Conservation (phyloP, 306 rosid genomes). For the Nissolia schottii region DNA sequence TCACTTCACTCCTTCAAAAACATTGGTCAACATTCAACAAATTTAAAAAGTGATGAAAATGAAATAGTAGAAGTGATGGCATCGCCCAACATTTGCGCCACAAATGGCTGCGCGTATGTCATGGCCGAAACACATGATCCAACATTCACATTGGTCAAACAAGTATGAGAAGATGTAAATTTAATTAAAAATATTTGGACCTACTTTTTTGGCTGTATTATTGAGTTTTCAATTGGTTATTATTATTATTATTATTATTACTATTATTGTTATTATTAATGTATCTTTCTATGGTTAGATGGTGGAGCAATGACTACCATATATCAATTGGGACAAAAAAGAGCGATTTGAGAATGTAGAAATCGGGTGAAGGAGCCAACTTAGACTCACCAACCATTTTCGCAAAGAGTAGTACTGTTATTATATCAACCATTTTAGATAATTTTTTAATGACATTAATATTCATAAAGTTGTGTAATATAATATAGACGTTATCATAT, state of each 20-base stretch:
- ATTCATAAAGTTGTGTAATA: too few species aligned
- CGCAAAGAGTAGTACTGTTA: too few species aligned
- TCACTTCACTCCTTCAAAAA: too few species aligned
- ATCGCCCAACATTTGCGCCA: neutral
- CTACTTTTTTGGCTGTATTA: too few species aligned
- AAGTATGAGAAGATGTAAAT: neutral
- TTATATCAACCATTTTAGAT: too few species aligned
- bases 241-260: too few species aligned
- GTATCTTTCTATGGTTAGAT: neutral
- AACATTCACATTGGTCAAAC: neutral
- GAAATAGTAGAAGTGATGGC: neutral
- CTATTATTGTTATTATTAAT: neutral
- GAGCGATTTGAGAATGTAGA: neutral
- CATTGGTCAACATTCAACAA: neutral
- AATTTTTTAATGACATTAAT: too few species aligned
- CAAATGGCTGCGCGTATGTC: constrained; percentile 5
- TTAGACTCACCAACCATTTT: constrained; percentile 23
- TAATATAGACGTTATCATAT: too few species aligned
- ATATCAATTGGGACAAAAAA: neutral
- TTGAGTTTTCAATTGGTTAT: neutral
- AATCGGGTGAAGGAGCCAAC: neutral
- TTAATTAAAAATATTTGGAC: too few species aligned
- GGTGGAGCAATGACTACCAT: neutral
- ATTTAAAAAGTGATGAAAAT: neutral
- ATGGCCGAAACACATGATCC: neutral